These are phyloP conservation scores for Phytopythium cucurbitacearum DNA, from an alignment of 352 stramenopile genomes.

Conservation along the genomic window DNA sequence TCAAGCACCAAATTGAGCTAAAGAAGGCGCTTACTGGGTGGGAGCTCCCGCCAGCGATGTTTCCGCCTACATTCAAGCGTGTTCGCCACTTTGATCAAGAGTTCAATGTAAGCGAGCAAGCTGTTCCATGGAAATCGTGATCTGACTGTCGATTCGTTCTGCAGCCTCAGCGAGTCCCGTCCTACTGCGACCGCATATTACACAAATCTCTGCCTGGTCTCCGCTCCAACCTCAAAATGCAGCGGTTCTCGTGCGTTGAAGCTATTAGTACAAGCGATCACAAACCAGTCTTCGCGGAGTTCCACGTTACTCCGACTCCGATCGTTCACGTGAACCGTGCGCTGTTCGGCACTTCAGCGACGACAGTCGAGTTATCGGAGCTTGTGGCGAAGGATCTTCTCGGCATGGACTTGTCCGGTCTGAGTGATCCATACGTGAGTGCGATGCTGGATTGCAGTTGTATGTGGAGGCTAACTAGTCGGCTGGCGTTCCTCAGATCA, in stretches of 20 bases:
- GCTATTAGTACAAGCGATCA: conserved; percentile 78
- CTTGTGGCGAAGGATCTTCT: conserved; percentile 54
- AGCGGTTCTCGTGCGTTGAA: conserved; percentile 55
- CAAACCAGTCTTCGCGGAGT: conserved; percentile 70
- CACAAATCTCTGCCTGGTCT: conserved; percentile 74
- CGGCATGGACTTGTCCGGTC: conserved; percentile 70
- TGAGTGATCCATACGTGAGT: conserved; percentile 76
- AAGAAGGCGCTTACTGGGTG: conserved; percentile 60
- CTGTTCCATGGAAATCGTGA: not conserved
- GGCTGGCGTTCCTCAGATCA: conserved; percentile 28
- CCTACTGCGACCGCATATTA: conserved; percentile 82
- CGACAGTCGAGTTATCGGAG: conserved; percentile 56
- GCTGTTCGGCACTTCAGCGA: conserved; percentile 20
- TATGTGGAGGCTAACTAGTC: conserved; percentile 1
- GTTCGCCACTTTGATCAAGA: conserved; percentile 36
- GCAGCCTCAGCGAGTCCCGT: conserved; percentile 70
- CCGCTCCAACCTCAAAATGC: conserved; percentile 43
- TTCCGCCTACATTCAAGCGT: conserved; percentile 85
- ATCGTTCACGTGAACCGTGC: conserved; percentile 16
- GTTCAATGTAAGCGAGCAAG: conserved; percentile 32
- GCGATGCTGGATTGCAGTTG: not conserved
- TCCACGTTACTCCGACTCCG: conserved; percentile 36
- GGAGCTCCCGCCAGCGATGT: conserved; percentile 54
- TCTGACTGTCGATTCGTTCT: not conserved
- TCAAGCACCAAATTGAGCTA: conserved; percentile 54